Evolutionary conservation across 148 eudicot species (phyloP).

Genomic region (Rhododendron simsii): DNA sequence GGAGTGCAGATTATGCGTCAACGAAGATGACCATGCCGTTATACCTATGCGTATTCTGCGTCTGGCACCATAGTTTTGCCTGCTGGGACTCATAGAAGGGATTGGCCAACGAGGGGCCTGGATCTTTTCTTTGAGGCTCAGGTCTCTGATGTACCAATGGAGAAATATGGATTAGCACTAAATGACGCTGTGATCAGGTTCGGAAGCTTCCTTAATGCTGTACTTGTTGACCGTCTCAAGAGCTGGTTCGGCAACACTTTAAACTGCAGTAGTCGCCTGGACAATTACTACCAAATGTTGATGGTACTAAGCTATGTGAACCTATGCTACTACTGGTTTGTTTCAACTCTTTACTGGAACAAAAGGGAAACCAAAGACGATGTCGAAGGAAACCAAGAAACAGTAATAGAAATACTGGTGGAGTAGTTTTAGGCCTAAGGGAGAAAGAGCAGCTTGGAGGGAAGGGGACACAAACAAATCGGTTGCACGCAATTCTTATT

Average conservation of each 20-base stretch:
- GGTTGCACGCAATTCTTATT: neutral
- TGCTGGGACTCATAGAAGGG: neutral
- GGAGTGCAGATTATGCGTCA: neutral
- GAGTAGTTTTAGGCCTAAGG: neutral
- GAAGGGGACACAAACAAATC: neutral
- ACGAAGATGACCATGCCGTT: no score
- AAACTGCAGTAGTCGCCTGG: neutral
- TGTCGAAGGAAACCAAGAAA: no score
- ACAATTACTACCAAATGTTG: neutral
- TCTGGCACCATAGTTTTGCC: neutral
- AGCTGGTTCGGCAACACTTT: no score
- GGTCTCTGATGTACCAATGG: neutral
- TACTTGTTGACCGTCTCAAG: no score
- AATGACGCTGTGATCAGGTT: neutral
- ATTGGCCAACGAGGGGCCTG: neutral
- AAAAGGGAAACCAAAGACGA: no score
- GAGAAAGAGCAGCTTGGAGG: neutral
- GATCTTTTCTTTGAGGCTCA: neutral
- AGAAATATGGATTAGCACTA: neutral
- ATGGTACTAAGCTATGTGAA: neutral
- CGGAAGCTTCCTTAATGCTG: neutral
- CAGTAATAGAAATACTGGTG: no score
- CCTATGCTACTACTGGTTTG: neutral
- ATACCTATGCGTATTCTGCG: neutral
- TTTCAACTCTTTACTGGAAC: neutral